These are phyloP conservation scores for Nakazawaea molendinolei DNA, from an alignment of 805 yeast species.

Conservation along the genomic window DNA sequence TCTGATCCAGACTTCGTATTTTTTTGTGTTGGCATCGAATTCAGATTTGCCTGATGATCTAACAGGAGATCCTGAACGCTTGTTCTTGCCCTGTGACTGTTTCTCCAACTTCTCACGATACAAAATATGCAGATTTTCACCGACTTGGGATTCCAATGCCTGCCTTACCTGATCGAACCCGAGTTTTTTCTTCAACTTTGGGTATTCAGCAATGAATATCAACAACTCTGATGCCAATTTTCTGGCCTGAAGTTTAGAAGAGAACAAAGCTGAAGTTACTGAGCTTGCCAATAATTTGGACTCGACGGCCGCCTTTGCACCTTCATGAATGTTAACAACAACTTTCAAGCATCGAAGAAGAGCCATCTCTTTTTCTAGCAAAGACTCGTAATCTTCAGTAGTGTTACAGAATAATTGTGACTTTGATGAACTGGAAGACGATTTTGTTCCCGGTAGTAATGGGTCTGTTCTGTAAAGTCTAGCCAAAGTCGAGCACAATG, in stretches of 20 bases:
- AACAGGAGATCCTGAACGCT: constrained; percentile 6
- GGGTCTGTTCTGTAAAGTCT: constrained; percentile 28
- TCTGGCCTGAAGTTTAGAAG: constrained; percentile 75
- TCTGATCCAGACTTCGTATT: constrained; percentile 30
- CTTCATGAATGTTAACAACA: constrained; percentile 61
- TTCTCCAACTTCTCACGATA: constrained; percentile 18
- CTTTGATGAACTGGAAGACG: neutral
- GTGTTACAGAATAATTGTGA: constrained; percentile 21
- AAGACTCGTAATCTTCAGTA: constrained; percentile 23
- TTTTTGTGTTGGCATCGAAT: constrained; percentile 22
- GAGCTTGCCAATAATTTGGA: constrained; percentile 56
- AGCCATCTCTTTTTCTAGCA: constrained; percentile 63
- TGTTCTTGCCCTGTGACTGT: neutral
- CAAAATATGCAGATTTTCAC: constrained; percentile 27
- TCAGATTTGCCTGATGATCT: neutral
- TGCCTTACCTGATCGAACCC: constrained; percentile 15
- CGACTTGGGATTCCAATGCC: constrained; percentile 22
- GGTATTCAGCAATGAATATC: constrained; percentile 30
- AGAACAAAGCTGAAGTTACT: constrained; percentile 69
- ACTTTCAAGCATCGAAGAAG: constrained; percentile 79
- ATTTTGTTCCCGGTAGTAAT: constrained; percentile 10
- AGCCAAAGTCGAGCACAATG: constrained; percentile 65
- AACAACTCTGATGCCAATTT: constrained; percentile 80
- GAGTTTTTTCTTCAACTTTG: constrained; percentile 1
- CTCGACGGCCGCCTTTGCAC: constrained; percentile 58